Evolutionary conservation across 2,329 filamentous ascomycete genomes (phyloP).

Genomic region (Penicillium sp.): DNA sequence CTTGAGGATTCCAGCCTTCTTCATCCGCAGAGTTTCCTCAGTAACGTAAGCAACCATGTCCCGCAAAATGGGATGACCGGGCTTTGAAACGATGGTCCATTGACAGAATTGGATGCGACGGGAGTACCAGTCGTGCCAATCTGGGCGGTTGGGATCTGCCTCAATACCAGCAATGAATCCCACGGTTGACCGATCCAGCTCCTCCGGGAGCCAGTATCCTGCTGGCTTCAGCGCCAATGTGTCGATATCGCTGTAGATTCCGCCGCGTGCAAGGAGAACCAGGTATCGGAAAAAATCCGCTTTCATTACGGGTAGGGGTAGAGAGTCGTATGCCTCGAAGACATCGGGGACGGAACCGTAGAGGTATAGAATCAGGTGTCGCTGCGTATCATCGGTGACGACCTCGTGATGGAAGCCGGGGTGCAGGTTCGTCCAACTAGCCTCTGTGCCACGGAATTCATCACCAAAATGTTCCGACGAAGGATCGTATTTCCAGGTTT

Average conservation of each 20-base stretch:
- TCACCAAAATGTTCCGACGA: slow-evolving; percentile 72
- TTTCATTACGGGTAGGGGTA: slow-evolving; percentile 74
- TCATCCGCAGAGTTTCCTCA: slow-evolving; percentile 72
- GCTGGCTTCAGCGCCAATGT: slow-evolving; percentile 82
- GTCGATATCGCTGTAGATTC: slow-evolving; percentile 90
- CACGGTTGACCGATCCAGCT: slow-evolving; percentile 73
- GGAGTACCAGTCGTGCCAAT: slow-evolving; percentile 96
- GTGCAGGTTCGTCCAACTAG: slow-evolving; percentile 84
- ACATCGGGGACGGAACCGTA: slow-evolving; percentile 82
- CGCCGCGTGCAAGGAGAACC: slow-evolving; percentile 73
- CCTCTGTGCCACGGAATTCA: slow-evolving; percentile 77
- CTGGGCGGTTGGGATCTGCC: slow-evolving; percentile 86
- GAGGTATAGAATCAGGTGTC: slow-evolving; percentile 78
- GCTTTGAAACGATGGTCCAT: slow-evolving; percentile 97
- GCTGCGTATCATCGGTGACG: slow-evolving; percentile 84
- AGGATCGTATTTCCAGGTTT: slow-evolving; percentile 93
- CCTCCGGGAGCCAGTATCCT: slow-evolving; percentile 79
- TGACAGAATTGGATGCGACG: slow-evolving; percentile 97
- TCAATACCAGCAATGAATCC: slow-evolving; percentile 94
- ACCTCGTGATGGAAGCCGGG: slow-evolving; percentile 95
- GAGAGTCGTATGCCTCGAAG: slow-evolving; percentile 70
- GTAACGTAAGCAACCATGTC: slow-evolving; percentile 87
- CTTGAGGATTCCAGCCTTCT: slow-evolving; percentile 65
- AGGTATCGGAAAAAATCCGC: slow-evolving; percentile 78
- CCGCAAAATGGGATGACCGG: slow-evolving; percentile 86